Evolutionary conservation across 208 protist species (phyloP).

Genomic region (Leptomonas pyrrhocoris): DNA sequence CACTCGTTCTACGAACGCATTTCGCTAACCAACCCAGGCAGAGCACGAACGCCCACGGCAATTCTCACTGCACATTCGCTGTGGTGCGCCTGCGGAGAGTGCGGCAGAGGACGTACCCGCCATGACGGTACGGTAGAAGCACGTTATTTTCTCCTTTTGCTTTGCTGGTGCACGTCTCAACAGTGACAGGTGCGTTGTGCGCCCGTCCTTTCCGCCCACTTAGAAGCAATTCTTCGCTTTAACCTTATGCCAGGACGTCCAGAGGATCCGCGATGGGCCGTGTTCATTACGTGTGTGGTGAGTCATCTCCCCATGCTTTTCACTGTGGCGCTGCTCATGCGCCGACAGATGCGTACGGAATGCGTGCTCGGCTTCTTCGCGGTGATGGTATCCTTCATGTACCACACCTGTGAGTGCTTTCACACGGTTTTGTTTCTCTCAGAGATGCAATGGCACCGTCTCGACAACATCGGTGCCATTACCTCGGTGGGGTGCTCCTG

Average conservation of each 20-base stretch:
- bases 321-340: conserved; percentile 33
- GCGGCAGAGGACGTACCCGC: too few species aligned
- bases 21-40: too few species aligned
- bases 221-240: not conserved
- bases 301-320: conserved; percentile 56
- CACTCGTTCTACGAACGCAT: too few species aligned
- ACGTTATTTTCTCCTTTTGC: not conserved
- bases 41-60: too few species aligned
- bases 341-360: conserved; percentile 36
- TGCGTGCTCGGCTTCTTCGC: conserved; percentile 32
- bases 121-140: too few species aligned
- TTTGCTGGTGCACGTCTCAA: not conserved
- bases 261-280: conserved; percentile 33
- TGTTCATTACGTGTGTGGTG: conserved; percentile 61
- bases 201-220: not conserved
- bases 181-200: conserved; percentile 5
- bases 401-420: conserved; percentile 72
- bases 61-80: too few species aligned
- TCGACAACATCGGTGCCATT: conserved; percentile 81
- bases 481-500: conserved; percentile 46
- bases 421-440: conserved; percentile 46
- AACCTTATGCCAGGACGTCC: conserved; percentile 22
- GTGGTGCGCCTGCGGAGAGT: too few species aligned
- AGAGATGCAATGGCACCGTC: conserved; percentile 67
- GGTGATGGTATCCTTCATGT: conserved; percentile 68